Percentiles rank a stretch among this genome's conserved stretches.
These are phyloP conservation scores for Geranium incanum DNA, from an alignment of 441 rosid species.

Conservation along the genomic window DNA sequence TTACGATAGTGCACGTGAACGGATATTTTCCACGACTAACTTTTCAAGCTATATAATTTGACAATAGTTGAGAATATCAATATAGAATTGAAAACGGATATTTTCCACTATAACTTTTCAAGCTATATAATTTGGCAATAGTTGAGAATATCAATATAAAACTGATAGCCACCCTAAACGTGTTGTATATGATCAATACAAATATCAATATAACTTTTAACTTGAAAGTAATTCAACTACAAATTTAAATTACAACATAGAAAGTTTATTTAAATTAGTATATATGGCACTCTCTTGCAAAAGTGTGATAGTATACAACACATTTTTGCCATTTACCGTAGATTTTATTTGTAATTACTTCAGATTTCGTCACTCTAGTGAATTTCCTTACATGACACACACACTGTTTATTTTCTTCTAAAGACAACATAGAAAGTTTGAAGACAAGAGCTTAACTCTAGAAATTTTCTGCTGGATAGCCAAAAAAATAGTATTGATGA, in stretches of 20 bases:
- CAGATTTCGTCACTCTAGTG: not conserved
- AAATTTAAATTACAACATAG: no score
- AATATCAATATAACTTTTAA: no score
- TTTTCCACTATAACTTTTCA: not conserved
- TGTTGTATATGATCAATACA: no score
- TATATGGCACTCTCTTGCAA: no score
- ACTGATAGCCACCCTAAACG: not conserved
- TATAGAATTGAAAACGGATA: not conserved
- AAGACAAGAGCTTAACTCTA: slow-evolving; percentile 1
- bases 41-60: not conserved
- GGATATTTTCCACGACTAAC: not conserved
- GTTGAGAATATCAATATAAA: not conserved
- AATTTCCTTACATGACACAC: slow-evolving; percentile 2
- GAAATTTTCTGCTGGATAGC: not conserved
- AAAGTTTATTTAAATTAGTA: no score
- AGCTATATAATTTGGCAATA: not conserved
- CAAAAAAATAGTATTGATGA: not conserved
- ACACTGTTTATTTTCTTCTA: not conserved
- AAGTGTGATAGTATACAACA: no score
- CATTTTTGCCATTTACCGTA: not conserved
- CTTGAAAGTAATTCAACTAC: no score
- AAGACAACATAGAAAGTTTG: not conserved
- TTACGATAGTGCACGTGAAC: not conserved
- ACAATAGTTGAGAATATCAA: not conserved
- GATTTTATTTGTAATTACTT: not conserved